Evolutionary conservation across 371 early-diverging fungal genomes (phyloP), one percentile per base, ranked within the genome.

Genomic region (Mortierella sp.): DNA sequence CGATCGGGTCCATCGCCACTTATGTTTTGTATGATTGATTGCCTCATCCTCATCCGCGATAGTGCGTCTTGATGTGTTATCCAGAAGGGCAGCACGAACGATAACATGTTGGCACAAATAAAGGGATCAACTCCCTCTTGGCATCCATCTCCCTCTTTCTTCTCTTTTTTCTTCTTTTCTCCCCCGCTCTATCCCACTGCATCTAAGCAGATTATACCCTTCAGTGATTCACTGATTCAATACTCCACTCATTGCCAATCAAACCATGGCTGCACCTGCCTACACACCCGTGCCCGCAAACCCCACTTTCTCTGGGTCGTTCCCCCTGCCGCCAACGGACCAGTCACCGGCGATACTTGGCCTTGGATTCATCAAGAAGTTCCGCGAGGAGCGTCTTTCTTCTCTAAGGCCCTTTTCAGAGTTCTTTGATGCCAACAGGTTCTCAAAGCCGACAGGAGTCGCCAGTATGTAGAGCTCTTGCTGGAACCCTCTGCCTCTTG

Each of bases 361-460:
- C 21, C 64, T 75, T 19, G 64, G 64, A 24, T 64, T 50, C 30
- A 75, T 75, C 52, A 53, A 50, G 46, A 68, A 64, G 56, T 75
- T 75, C 50, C 68, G 75, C 23, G 60, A 64, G 55, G 75, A 75
- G 34, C 59, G 60, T 4, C 69, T 75, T 21, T 75, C 75, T 12
- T 68, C 68, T 51, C 56, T 89, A 42, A 72, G 88, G 51, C 87
- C 88, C 41, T 50, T 88, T 46, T 56, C 84, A 56, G 88, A 89
- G 56, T 89, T 89, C 61, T 83, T 89, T 69, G 86, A 88, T 62
- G 85, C 68, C 66, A 79, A 83, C 60, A 72, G 89, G 57, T 61
- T 89, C 55, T 85, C 83, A 53, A 84, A 87, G 51, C 89, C 89
- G 0, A 72, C 81, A 26, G 80, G 81, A 15, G 79, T 87, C 34